Evolutionary conservation across 2,329 filamentous ascomycete species (phyloP).

Genomic region (Hymenotorrendiella dingleyae): DNA sequence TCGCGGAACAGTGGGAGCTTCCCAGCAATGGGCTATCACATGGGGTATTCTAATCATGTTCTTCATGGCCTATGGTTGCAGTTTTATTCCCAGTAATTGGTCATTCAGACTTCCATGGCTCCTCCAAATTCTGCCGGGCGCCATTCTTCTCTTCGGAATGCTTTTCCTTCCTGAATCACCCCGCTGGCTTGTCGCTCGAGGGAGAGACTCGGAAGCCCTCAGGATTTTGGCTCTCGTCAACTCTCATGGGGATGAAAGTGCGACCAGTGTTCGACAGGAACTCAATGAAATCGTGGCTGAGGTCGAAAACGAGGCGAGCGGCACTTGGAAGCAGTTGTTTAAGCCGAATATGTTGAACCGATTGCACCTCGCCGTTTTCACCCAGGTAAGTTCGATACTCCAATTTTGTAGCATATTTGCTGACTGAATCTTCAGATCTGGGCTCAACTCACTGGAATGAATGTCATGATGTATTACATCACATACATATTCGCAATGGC

Average conservation of each 20-base stretch:
- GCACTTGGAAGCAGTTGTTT: constrained; percentile 66
- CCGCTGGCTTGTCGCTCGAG: constrained; percentile 63
- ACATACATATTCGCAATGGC: constrained; percentile 70
- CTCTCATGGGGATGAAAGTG: constrained; percentile 47
- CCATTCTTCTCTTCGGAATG: constrained; percentile 48
- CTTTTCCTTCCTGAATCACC: constrained; percentile 60
- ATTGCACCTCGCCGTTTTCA: constrained; percentile 63
- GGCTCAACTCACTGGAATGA: constrained; percentile 63
- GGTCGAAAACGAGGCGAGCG: constrained; percentile 60
- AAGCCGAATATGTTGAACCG: constrained; percentile 66
- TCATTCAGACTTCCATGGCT: constrained; percentile 59
- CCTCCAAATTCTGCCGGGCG: constrained; percentile 50
- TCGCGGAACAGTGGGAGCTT: constrained; percentile 54
- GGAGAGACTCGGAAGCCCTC: constrained; percentile 60
- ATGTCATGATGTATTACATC: constrained; percentile 68
- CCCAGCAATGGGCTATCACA: constrained; percentile 67
- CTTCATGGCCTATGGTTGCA: constrained; percentile 60
- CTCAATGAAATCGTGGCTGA: constrained; percentile 69
- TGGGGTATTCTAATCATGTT: constrained; percentile 64
- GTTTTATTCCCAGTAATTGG: constrained; percentile 45
- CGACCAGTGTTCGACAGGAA: constrained; percentile 57
- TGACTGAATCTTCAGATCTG: constrained; percentile 74
- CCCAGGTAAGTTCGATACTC: no score
- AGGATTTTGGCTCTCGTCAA: constrained; percentile 53
- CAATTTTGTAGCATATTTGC: no score